A percentile compares a stretch with the other conserved stretches of the same genome.
phyloP scores from a whole-genome alignment of 176 grass and related monocot species.

The Triticum timopheevii region DNA sequence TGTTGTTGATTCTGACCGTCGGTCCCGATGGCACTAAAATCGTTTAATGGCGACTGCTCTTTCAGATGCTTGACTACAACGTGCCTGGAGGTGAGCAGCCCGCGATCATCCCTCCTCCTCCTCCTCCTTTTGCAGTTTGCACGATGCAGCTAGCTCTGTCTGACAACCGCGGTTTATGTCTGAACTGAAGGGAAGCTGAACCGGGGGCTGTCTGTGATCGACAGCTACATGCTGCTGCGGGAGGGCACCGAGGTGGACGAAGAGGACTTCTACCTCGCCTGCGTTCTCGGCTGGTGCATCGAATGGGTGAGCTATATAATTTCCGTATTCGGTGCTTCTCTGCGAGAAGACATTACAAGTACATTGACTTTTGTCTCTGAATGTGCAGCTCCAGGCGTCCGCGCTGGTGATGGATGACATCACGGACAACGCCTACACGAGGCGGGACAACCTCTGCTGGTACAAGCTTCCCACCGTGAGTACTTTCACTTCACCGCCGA shows the following conservation, averaged over 20 bases:
- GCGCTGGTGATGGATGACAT: constrained; percentile 71
- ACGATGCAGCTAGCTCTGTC: not conserved
- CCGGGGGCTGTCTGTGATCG: constrained; percentile 49
- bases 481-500: not conserved
- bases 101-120: not conserved
- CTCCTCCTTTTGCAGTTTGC: no score
- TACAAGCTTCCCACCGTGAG: constrained; percentile 47
- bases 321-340: no score
- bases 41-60: not conserved
- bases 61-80: constrained; percentile 50
- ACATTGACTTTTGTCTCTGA: no score
- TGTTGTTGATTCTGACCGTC: not conserved
- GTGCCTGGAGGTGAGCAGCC: constrained; percentile 41
- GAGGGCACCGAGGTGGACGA: constrained; percentile 45
- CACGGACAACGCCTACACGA: constrained; percentile 67
- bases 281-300: constrained; percentile 47
- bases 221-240: constrained; percentile 50
- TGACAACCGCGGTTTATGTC: not conserved
- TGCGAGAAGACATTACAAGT: no score
- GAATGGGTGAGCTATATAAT: constrained; percentile 30
- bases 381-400: constrained; percentile 47
- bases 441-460: constrained; percentile 65
- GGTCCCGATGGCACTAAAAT: not conserved
- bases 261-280: constrained; percentile 49
- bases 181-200: constrained; percentile 47